Evolutionary conservation across 169 alveolate genomes (phyloP).

Genomic region (Theileria orientalis): DNA sequence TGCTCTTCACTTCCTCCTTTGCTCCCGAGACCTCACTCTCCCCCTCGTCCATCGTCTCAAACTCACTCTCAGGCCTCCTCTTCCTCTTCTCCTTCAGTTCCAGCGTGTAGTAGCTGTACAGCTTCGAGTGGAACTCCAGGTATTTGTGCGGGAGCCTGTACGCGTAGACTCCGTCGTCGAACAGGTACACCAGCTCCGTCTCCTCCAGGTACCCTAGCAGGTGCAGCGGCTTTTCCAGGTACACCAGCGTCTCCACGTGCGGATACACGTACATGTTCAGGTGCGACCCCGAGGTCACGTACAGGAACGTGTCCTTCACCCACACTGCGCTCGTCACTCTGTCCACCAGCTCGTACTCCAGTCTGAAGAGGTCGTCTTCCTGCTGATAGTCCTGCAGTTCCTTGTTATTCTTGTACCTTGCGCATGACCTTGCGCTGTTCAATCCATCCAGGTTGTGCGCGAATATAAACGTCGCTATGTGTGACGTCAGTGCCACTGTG

Average conservation of each 20-base stretch:
- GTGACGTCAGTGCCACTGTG: conserved; percentile 68
- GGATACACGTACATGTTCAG: conserved; percentile 77
- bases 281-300: conserved; percentile 73
- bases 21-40: background rate
- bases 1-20: conserved; percentile 72
- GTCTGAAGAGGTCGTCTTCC: conserved; percentile 61
- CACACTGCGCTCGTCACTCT: conserved; percentile 81
- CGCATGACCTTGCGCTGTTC: background rate
- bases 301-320: conserved; percentile 81
- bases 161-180: conserved; percentile 71
- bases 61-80: conserved; percentile 61
- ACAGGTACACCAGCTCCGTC: conserved; percentile 69
- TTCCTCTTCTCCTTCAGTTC: conserved; percentile 55
- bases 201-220: conserved; percentile 80
- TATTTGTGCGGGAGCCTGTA: conserved; percentile 67
- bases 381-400: conserved; percentile 21
- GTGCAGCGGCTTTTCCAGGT: conserved; percentile 75
- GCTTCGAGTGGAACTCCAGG: conserved; percentile 66
- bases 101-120: background rate
- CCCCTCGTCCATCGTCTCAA: conserved; percentile 3
- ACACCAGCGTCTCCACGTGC: conserved; percentile 74
- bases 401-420: background rate
- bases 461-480: conserved; percentile 64
- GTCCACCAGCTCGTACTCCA: conserved; percentile 70
- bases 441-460: conserved; percentile 41